phyloP scores from a whole-genome alignment of 345 rosid species.

The Heritiera littoralis region DNA sequence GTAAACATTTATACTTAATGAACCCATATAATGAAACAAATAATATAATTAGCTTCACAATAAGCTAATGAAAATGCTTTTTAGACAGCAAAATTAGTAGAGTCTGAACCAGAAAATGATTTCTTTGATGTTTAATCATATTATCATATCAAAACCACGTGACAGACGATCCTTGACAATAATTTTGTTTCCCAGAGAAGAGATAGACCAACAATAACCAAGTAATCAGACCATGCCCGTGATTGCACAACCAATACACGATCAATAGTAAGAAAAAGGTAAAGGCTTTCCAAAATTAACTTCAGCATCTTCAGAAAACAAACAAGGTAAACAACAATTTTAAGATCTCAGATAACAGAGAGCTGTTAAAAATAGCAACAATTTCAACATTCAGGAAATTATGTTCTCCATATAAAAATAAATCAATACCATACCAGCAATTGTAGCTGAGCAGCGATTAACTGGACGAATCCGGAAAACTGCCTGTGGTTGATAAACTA shows the following conservation, averaged over 20 bases:
- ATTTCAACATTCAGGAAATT: background rate
- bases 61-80: background rate
- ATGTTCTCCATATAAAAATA: background rate
- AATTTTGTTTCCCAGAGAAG: background rate
- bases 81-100: background rate
- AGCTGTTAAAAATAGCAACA: background rate
- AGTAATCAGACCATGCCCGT: background rate
- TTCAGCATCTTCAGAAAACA: background rate
- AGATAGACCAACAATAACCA: background rate
- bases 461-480: slow-evolving; percentile 89
- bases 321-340: background rate
- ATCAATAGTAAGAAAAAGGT: background rate
- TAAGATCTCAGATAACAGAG: too few relatives aligned
- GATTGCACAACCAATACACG: background rate
- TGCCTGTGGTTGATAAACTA: slow-evolving; percentile 97
- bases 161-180: background rate
- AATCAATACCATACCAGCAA: slow-evolving; percentile 58
- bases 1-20: background rate
- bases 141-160: background rate
- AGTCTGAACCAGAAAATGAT: slow-evolving; percentile 5
- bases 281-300: background rate
- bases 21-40: slow-evolving; percentile 13
- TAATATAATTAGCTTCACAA: background rate
- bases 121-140: background rate
- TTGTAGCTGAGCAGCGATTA: slow-evolving; percentile 83